phyloP scores from a whole-genome alignment of 192 early-diverging fungal species.

The Thamnidium elegans region DNA sequence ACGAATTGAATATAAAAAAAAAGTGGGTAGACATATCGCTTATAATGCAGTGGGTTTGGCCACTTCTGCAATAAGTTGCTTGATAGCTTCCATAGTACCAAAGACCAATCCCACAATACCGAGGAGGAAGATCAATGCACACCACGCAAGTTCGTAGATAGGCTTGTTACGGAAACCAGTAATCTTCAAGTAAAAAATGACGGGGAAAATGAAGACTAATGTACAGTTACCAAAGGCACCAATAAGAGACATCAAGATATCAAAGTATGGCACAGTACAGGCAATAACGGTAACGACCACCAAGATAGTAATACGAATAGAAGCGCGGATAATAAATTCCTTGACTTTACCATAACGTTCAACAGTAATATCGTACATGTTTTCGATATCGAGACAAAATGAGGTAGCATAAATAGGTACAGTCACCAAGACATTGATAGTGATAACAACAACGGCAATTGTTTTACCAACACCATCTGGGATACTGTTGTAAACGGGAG shows the following conservation, averaged over 20 bases:
- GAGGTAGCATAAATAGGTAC: conserved; percentile 75
- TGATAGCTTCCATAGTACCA: conserved; percentile 63
- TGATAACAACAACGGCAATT: conserved; percentile 70
- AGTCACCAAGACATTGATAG: conserved; percentile 75
- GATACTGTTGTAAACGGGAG: conserved; percentile 70
- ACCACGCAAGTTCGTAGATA: conserved; percentile 46
- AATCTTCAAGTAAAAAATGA: conserved; percentile 73
- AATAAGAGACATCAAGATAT: conserved; percentile 70
- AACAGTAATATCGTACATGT: conserved; percentile 57
- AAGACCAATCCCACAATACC: conserved; percentile 63
- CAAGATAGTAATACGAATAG: conserved; percentile 57
- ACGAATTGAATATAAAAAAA: too few relatives aligned
- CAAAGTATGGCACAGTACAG: conserved; percentile 76
- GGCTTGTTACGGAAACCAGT: conserved; percentile 50
- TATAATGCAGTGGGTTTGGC: too few relatives aligned
- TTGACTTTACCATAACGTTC: conserved; percentile 44
- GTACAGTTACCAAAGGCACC: conserved; percentile 73
- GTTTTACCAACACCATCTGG: conserved; percentile 61
- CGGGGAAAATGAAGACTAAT: conserved; percentile 84
- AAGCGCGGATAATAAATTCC: conserved; percentile 55
- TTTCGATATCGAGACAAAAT: conserved; percentile 72
- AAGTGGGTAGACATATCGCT: too few relatives aligned
- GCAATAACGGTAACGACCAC: conserved; percentile 54
- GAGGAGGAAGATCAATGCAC: conserved; percentile 55
- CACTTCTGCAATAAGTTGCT: conserved; percentile 26